phyloP scores from a whole-genome alignment of 225 moss, liverwort and hornwort species.

The Sphagnum contortum region DNA sequence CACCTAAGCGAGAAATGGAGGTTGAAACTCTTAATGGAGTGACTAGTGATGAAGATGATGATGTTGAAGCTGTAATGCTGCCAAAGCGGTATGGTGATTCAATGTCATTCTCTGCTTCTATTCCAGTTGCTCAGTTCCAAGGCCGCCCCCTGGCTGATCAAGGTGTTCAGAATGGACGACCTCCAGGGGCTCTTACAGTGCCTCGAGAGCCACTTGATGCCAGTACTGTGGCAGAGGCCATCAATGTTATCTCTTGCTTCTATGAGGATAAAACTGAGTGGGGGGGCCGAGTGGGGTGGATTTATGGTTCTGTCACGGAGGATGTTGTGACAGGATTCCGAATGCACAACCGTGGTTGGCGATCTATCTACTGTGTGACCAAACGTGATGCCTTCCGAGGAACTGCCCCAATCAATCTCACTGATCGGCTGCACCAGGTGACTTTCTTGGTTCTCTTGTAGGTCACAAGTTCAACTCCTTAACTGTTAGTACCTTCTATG shows the following conservation, averaged over 20 bases:
- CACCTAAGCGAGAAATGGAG: constrained; percentile 47
- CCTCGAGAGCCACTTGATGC: constrained; percentile 90
- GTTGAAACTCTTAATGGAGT: constrained; percentile 34
- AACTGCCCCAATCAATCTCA: constrained; percentile 91
- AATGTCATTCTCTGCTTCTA: constrained; percentile 52
- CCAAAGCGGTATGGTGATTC: constrained; percentile 80
- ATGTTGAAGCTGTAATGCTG: constrained; percentile 51
- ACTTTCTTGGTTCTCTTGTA: background rate
- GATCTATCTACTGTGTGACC: constrained; percentile 81
- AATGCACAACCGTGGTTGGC: constrained; percentile 99
- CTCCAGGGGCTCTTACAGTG: constrained; percentile 56
- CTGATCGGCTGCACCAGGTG: constrained; percentile 86
- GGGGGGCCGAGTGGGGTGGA: constrained; percentile 90
- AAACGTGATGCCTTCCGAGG: constrained; percentile 89
- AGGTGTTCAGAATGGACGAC: constrained; percentile 62
- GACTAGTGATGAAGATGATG: constrained; percentile 56
- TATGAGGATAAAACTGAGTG: constrained; percentile 96
- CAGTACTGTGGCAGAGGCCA: constrained; percentile 79
- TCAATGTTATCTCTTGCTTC: constrained; percentile 88
- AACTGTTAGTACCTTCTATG: too few relatives aligned
- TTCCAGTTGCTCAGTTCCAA: constrained; percentile 71
- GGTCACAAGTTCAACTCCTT: too few relatives aligned
- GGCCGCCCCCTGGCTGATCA: constrained; percentile 69
- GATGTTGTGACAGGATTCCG: constrained; percentile 98
- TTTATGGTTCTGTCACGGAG: constrained; percentile 96